These are phyloP conservation scores for Thelonectria blattea DNA, from an alignment of 2,329 filamentous ascomycete species.

Conservation along the genomic window DNA sequence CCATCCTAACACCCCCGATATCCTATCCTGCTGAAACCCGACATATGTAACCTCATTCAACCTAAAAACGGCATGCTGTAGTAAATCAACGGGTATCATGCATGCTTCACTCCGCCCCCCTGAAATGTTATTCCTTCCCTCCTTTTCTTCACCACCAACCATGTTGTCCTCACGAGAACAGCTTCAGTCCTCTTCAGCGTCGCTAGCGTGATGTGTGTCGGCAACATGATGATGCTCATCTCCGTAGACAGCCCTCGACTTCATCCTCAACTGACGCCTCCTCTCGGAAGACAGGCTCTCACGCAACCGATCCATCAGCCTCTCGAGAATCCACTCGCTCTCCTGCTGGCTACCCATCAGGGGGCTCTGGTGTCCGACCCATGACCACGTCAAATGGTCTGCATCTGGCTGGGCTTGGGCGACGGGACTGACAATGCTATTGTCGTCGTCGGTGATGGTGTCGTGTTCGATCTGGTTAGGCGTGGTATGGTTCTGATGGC, in stretches of 20 bases:
- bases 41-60: neutral
- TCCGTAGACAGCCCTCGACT: constrained; percentile 14
- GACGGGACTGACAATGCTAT: neutral
- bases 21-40: neutral
- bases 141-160: neutral
- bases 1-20: neutral
- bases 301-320: constrained; percentile 61
- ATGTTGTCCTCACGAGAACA: neutral
- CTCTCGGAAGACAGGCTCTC: constrained; percentile 39
- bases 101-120: neutral
- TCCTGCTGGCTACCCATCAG: constrained; percentile 73
- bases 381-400: constrained; percentile 64
- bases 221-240: constrained; percentile 16
- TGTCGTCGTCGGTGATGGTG: constrained; percentile 1
- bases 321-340: constrained; percentile 75
- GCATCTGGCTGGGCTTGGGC: constrained; percentile 28
- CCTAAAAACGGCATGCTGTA: neutral
- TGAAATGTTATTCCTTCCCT: neutral
- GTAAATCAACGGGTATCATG: neutral
- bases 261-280: constrained; percentile 20
- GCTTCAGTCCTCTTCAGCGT: neutral
- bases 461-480: neutral
- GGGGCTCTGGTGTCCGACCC: constrained; percentile 73
- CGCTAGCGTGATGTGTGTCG: neutral
- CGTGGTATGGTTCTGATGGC: neutral